Evolutionary conservation across 1,139 yeast species (phyloP), one percentile per base, ranked within the genome.

Genomic region (Candida sp.): DNA sequence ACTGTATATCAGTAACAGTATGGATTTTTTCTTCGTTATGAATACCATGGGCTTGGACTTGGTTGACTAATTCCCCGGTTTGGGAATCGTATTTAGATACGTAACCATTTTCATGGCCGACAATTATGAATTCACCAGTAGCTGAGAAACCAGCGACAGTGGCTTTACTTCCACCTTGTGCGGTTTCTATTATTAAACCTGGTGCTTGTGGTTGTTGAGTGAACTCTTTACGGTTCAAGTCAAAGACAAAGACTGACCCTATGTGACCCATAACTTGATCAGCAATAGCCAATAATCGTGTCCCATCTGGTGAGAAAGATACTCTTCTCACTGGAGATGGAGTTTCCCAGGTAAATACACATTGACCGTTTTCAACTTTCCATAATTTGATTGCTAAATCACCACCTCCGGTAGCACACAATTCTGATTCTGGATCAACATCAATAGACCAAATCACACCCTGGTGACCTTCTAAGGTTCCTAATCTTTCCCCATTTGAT

Each of bases 371-470:
- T 58, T 77, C 74, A 23, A 87, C 87, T 52, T 78, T 77, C 98
- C 98, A 93, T 51, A 93, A 77, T 56, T 87, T 87, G 55, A 88
- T 81, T 43, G 87, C 77, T 65, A 86, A 82, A 63, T 93, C 99
- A 46, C 97, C 96, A 52, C 95, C 83, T 35, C 97, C 98, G 4
- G 99, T 91, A 46, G 84, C 82, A 55, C 89, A 83, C 51, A 80
- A 78, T 36, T 76, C 73, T 22, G 95, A 69, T 60, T 76, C 75
- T 39, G 77, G 73, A 63, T 88, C 95, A 43, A 90, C 86, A 61
- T 93, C 98, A 51, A 93, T 85, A 35, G 97, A 84, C 95, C 96
- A 90, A 59, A 93, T 85, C 49, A 97, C 88, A 82, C 99, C 99
- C 51, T 78, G 78, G 65, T 93, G 99, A 39, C 79, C 79, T 49